A percentile compares a stretch with the other conserved stretches of the same genome.
Conservation (phyloP, 2,329 filamentous ascomycete species). For the Parafenestella ontariensis region DNA sequence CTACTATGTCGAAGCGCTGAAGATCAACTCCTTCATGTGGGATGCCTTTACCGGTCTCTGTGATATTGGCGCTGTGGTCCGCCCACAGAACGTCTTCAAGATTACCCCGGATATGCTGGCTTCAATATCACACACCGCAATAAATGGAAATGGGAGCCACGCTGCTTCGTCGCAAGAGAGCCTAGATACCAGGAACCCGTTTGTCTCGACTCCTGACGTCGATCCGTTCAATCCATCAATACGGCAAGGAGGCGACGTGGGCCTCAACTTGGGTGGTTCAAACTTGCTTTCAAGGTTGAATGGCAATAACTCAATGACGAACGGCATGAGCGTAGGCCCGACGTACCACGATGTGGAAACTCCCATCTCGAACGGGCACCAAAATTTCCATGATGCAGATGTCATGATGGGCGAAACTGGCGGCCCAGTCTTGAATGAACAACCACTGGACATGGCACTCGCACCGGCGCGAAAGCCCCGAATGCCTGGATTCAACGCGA, state of each 20-base stretch:
- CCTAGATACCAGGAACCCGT: constrained; percentile 36
- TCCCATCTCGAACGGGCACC: constrained; percentile 54
- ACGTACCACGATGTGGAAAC: constrained; percentile 53
- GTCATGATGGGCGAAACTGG: constrained; percentile 50
- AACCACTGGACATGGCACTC: constrained; percentile 54
- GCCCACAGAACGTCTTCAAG: constrained; percentile 86
- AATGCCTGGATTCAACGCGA: constrained; percentile 41
- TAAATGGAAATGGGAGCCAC: constrained; percentile 26
- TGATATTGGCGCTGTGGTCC: constrained; percentile 79
- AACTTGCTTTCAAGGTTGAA: constrained; percentile 53
- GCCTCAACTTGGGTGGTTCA: constrained; percentile 45
- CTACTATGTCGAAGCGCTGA: constrained; percentile 87
- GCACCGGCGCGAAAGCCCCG: constrained; percentile 55
- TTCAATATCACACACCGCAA: constrained; percentile 49
- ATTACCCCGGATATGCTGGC: constrained; percentile 69
- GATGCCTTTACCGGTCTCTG: constrained; percentile 91
- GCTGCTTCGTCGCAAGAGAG: constrained; percentile 23
- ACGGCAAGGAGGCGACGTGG: constrained; percentile 41
- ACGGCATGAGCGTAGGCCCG: constrained; percentile 19
- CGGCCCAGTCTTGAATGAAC: constrained; percentile 40
- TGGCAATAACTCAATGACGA: constrained; percentile 46
- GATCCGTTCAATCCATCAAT: constrained; percentile 55
- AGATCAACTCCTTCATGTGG: constrained; percentile 96
- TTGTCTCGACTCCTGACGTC: constrained; percentile 46
- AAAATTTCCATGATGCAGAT: constrained; percentile 52